Percentiles rank a stretch among this genome's conserved stretches.
phyloP scores from a whole-genome alignment of 1,284 basidiomycete genomes.

The Amylostereum chailletii region DNA sequence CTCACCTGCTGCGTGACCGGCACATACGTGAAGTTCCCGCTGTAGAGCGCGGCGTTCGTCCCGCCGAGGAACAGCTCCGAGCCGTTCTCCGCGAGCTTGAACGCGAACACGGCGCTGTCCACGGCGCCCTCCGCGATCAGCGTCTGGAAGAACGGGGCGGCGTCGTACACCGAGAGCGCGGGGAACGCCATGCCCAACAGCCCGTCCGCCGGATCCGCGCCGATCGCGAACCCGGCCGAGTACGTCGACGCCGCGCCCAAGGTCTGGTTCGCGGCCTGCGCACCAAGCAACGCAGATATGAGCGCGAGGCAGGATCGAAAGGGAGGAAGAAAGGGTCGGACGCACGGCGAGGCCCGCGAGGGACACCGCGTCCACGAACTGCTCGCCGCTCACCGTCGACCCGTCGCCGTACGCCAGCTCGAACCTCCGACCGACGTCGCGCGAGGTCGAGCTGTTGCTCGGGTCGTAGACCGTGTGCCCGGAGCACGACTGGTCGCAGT shows the following conservation, averaged over 20 bases:
- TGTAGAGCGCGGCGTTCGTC: slow-evolving; percentile 11
- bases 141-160: slow-evolving; percentile 12
- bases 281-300: neutral
- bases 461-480: slow-evolving; percentile 13
- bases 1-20: slow-evolving; percentile 10
- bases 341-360: slow-evolving; percentile 12
- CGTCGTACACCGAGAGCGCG: slow-evolving; percentile 15
- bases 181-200: slow-evolving; percentile 22
- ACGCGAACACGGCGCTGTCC: neutral
- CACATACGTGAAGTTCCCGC: slow-evolving; percentile 15
- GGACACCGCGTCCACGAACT: slow-evolving; percentile 16
- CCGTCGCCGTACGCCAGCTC: slow-evolving; percentile 12
- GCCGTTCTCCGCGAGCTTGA: slow-evolving; percentile 5
- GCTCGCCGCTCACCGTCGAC: slow-evolving; percentile 11
- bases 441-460: slow-evolving; percentile 6
- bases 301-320: no score
- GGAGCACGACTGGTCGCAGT: slow-evolving; percentile 11
- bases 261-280: slow-evolving; percentile 13
- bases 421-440: slow-evolving; percentile 7
- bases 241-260: slow-evolving; percentile 17
- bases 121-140: slow-evolving; percentile 3
- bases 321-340: no score
- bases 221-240: slow-evolving; percentile 15
- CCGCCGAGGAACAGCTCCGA: slow-evolving; percentile 36
- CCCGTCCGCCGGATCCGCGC: slow-evolving; percentile 21